A percentile compares a stretch with the other conserved stretches of the same genome.
Evolutionary conservation across 805 yeast genomes (phyloP).

Genomic region (Kazachstania martiniae): DNA sequence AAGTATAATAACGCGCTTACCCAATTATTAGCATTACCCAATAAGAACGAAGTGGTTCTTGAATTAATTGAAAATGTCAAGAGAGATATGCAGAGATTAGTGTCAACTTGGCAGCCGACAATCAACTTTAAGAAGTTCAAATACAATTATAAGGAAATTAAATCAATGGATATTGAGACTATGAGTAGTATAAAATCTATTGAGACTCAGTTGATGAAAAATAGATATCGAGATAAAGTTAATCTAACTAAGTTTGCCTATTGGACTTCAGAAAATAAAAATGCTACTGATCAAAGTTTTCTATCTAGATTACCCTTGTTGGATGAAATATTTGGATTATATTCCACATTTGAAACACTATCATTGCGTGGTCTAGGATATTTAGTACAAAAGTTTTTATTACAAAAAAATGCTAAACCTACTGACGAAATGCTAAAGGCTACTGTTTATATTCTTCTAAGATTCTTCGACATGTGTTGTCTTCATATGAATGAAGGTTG

Average conservation of each 20-base stretch:
- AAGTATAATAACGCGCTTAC: conserved; percentile 11
- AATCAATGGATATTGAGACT: not conserved
- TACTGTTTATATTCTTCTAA: conserved; percentile 19
- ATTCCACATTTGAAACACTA: conserved; percentile 17
- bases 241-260: conserved; percentile 16
- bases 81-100: conserved; percentile 7
- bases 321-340: conserved; percentile 23
- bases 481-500: conserved; percentile 17
- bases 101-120: conserved; percentile 14
- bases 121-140: conserved; percentile 8
- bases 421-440: conserved; percentile 15
- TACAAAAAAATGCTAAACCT: not conserved
- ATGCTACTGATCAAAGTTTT: conserved; percentile 3
- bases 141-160: not conserved
- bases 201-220: conserved; percentile 23
- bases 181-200: too few relatives aligned
- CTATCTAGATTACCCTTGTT: conserved; percentile 15
- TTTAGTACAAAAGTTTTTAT: conserved; percentile 9
- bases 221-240: conserved; percentile 16
- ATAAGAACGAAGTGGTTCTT: conserved; percentile 4
- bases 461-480: conserved; percentile 20
- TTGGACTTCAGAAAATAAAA: conserved; percentile 1
- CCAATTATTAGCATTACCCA: conserved; percentile 8
- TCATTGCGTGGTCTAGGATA: conserved; percentile 24
- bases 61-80: conserved; percentile 12